Conservation (phyloP, 176 grass and related monocot species). For the Leersia perrieri region DNA sequence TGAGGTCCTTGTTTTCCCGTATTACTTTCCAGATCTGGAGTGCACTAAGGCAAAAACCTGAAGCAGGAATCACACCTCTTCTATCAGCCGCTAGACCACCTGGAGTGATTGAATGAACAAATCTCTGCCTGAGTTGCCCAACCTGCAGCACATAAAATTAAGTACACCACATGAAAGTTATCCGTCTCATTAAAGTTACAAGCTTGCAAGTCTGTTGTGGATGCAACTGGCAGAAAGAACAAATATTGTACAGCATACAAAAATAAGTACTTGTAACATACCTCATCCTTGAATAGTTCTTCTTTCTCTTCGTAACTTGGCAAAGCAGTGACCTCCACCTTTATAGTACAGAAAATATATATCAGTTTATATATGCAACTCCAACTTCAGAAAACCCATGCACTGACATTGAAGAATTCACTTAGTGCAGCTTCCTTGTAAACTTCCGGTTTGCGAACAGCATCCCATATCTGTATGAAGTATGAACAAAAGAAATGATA, state of each 20-base stretch:
- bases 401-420: slow-evolving; percentile 91
- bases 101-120: slow-evolving; percentile 71
- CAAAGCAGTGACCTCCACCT: slow-evolving; percentile 88
- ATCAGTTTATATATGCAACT: slow-evolving; percentile 14
- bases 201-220: not conserved
- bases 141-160: slow-evolving; percentile 47
- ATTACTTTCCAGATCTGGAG: slow-evolving; percentile 89
- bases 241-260: not conserved
- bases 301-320: slow-evolving; percentile 89
- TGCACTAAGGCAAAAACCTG: slow-evolving; percentile 81
- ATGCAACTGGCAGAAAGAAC: not conserved
- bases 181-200: not conserved
- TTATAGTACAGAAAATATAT: slow-evolving; percentile 40
- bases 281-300: slow-evolving; percentile 83
- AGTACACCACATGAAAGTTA: not conserved
- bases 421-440: slow-evolving; percentile 76
- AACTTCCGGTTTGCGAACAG: slow-evolving; percentile 72
- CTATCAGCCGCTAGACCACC: slow-evolving; percentile 85
- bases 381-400: slow-evolving; percentile 23
- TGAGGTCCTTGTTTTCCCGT: slow-evolving; percentile 93
- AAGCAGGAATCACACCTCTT: slow-evolving; percentile 85
- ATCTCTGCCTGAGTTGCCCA: slow-evolving; percentile 66
- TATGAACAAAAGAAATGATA: slow-evolving; percentile 20
- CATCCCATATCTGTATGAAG: slow-evolving; percentile 75
- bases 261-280: slow-evolving; percentile 24